A percentile compares a stretch with the other conserved stretches of the same genome.
Evolutionary conservation across 2,329 filamentous ascomycete species (phyloP).

Genomic region (Zalaria obscura): DNA sequence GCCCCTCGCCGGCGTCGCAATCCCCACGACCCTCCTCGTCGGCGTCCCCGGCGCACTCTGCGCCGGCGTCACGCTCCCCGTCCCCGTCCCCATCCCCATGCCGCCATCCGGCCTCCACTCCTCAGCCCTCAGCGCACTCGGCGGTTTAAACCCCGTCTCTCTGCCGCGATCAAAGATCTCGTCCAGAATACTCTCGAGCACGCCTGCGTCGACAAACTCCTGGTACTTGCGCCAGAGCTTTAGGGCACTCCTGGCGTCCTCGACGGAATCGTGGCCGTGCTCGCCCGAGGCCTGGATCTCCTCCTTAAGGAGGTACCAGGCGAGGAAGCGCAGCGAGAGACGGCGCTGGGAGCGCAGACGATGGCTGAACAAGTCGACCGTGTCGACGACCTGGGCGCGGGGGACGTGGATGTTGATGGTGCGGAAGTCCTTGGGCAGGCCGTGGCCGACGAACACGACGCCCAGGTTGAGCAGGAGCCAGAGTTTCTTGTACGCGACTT

Average conservation of each 20-base stretch:
- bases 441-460: conserved; percentile 86
- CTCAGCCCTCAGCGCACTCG: conserved; percentile 9
- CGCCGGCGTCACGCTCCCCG: conserved; percentile 6
- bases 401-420: conserved; percentile 97
- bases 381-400: conserved; percentile 81
- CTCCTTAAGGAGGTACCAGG: conserved; percentile 81
- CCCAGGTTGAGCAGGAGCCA: conserved; percentile 94
- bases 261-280: conserved; percentile 72
- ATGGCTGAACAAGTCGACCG: conserved; percentile 80
- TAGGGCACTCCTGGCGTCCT: conserved; percentile 83
- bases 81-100: too few species aligned
- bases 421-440: conserved; percentile 86
- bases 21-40: conserved; percentile 7
- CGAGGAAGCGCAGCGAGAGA: conserved; percentile 78
- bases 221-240: conserved; percentile 81
- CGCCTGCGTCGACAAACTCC: conserved; percentile 75
- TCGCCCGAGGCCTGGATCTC: conserved; percentile 75
- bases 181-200: conserved; percentile 69
- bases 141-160: conserved; percentile 33
- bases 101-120: conserved; percentile 9
- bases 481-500: conserved; percentile 92
- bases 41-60: conserved; percentile 19
- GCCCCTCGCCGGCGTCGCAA: conserved; percentile 12
- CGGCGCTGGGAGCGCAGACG: conserved; percentile 61
- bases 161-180: conserved; percentile 63